phyloP scores from a whole-genome alignment of 768 basidiomycete species.

The Ephemerocybe angulata region DNA sequence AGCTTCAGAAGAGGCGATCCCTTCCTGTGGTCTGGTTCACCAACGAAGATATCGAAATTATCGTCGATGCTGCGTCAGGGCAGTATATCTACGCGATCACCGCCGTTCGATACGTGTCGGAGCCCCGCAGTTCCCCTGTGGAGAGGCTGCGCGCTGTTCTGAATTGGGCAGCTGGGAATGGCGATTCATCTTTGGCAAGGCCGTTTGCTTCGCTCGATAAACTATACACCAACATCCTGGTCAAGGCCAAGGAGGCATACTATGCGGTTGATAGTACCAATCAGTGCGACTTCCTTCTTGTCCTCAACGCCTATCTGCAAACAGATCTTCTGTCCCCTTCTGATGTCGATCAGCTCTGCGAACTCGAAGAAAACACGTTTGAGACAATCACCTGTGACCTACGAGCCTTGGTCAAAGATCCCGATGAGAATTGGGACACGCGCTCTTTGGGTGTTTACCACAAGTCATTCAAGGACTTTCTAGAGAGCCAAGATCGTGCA shows the following conservation, averaged over 20 bases:
- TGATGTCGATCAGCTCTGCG: not conserved
- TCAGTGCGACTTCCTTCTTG: not conserved
- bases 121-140: constrained; percentile 3
- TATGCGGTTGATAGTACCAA: not conserved
- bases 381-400: not conserved
- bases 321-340: not conserved
- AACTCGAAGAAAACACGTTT: not conserved
- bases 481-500: not conserved
- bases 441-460: not conserved
- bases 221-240: constrained; percentile 5
- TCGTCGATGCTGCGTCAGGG: not conserved
- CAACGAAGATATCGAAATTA: not conserved
- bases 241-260: not conserved
- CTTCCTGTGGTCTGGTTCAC: too few species aligned
- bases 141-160: not conserved
- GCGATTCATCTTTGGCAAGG: too few species aligned
- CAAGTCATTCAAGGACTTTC: not conserved
- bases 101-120: constrained; percentile 12
- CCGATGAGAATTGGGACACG: not conserved
- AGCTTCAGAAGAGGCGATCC: not conserved
- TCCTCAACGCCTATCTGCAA: not conserved
- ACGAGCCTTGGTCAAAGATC: not conserved
- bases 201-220: constrained; percentile 7
- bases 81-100: constrained; percentile 3
- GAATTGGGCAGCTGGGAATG: not conserved